Conservation (phyloP, 805 yeast species). For the Barnettozyma populi region DNA sequence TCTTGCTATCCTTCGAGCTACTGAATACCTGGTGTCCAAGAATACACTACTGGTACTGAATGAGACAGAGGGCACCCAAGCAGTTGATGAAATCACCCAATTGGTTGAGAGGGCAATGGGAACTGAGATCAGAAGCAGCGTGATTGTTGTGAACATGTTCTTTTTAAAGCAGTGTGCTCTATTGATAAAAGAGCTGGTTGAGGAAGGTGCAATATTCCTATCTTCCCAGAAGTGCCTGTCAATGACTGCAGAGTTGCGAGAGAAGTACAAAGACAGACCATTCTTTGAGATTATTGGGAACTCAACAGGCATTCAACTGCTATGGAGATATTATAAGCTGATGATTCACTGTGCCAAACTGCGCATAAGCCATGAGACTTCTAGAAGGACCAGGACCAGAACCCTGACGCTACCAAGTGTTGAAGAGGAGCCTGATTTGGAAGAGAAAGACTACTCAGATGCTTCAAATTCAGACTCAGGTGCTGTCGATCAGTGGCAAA, state of each 20-base stretch:
- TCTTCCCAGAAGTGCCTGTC: neutral
- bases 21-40: neutral
- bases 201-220: neutral
- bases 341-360: neutral
- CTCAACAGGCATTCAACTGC: neutral
- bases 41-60: neutral
- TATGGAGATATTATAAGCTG: neutral
- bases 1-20: neutral
- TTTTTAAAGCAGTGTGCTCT: neutral
- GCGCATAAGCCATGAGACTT: neutral
- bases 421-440: too few relatives aligned
- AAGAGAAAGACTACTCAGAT: too few relatives aligned
- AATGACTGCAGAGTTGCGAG: neutral
- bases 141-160: neutral
- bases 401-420: too few relatives aligned
- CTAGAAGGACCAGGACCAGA: neutral
- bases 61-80: neutral
- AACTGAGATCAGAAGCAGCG: neutral
- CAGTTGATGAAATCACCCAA: neutral
- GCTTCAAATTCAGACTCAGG: too few relatives aligned
- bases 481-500: neutral
- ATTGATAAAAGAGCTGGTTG: neutral
- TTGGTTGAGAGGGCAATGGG: neutral
- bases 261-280: neutral
- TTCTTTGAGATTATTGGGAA: neutral